Evolutionary conservation across 1,139 yeast genomes (phyloP).

Genomic region (Pichia sp.): DNA sequence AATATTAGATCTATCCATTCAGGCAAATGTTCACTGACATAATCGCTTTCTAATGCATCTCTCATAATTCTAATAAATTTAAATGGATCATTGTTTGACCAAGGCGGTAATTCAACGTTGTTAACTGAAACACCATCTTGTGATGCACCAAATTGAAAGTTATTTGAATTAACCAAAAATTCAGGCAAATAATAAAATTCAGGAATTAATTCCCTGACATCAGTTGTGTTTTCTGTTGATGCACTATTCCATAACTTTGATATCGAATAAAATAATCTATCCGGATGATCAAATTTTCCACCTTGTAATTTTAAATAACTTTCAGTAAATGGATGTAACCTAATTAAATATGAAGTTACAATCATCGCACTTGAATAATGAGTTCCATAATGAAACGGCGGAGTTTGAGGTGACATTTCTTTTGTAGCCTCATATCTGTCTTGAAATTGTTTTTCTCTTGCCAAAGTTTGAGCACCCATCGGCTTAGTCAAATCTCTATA

Average conservation of each 20-base stretch:
- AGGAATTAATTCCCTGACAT: constrained; percentile 79
- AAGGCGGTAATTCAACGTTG: constrained; percentile 67
- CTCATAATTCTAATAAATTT: constrained; percentile 67
- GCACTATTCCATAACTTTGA: constrained; percentile 76
- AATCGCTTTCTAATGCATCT: constrained; percentile 75
- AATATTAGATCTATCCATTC: constrained; percentile 80
- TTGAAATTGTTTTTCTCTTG: constrained; percentile 53
- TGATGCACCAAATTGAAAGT: constrained; percentile 59
- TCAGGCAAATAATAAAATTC: constrained; percentile 81
- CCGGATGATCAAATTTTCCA: constrained; percentile 84
- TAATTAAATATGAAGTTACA: constrained; percentile 68
- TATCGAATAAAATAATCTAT: constrained; percentile 66
- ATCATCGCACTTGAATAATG: constrained; percentile 93
- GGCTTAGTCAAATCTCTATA: constrained; percentile 77
- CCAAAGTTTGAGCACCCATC: constrained; percentile 75
- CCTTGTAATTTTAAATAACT: constrained; percentile 75
- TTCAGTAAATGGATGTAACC: constrained; percentile 73
- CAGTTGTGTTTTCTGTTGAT: constrained; percentile 71
- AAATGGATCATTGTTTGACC: constrained; percentile 75
- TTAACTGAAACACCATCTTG: constrained; percentile 56
- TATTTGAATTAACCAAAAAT: constrained; percentile 56
- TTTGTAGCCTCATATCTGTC: constrained; percentile 66
- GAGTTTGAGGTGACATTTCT: constrained; percentile 39
- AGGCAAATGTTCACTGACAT: constrained; percentile 68
- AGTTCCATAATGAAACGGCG: constrained; percentile 87